These are phyloP conservation scores for Neurospora hispaniola DNA, from an alignment of 495 filamentous ascomycete genomes.

Conservation along the genomic window DNA sequence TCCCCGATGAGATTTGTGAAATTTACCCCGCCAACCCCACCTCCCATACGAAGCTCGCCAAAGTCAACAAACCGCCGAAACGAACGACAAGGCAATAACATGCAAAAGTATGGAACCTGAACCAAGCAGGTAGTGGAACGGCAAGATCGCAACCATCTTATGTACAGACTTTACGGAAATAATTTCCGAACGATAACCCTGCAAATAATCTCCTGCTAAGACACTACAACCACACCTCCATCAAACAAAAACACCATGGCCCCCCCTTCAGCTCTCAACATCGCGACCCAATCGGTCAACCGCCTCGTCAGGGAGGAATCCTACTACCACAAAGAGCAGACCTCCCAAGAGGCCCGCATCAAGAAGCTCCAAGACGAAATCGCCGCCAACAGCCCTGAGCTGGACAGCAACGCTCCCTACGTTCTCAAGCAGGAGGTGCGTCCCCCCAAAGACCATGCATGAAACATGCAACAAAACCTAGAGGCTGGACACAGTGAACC, in stretches of 20 bases:
- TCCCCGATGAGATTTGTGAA: not conserved
- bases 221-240: not conserved
- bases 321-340: constrained; percentile 77
- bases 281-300: constrained; percentile 37
- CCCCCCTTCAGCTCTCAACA: constrained; percentile 20
- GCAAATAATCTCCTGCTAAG: not conserved
- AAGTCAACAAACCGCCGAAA: constrained; percentile 9
- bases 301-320: constrained; percentile 86
- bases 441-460: not conserved
- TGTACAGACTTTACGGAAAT: not conserved
- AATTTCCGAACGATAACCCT: not conserved
- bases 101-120: not conserved
- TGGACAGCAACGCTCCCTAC: constrained; percentile 60
- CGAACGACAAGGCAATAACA: not conserved
- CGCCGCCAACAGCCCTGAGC: constrained; percentile 22
- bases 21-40: constrained; percentile 26
- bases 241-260: constrained; percentile 14
- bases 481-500: constrained; percentile 9
- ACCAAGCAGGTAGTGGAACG: not conserved
- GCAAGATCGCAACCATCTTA: not conserved
- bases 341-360: constrained; percentile 59
- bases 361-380: constrained; percentile 52
- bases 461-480: not conserved
- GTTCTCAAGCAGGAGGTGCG: constrained; percentile 74
- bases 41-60: not conserved